Percentiles rank a stretch among this genome's conserved stretches.
These are phyloP conservation scores for Colletotrichum sp. DNA, from an alignment of 2,329 filamentous ascomycete species.

Conservation along the genomic window DNA sequence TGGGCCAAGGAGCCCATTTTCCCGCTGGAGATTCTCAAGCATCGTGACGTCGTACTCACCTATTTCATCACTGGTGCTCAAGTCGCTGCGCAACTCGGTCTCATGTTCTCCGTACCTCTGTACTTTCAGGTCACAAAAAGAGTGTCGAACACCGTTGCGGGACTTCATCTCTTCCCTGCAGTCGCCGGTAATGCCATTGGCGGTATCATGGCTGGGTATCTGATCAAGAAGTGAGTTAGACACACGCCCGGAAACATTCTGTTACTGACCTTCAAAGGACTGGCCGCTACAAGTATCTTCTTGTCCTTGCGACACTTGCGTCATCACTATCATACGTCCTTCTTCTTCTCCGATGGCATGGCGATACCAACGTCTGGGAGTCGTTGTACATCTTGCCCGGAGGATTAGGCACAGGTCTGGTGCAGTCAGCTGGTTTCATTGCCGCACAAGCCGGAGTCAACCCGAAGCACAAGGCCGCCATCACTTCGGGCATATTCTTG, in stretches of 20 bases:
- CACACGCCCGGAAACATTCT: not conserved
- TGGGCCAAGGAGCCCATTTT: constrained; percentile 62
- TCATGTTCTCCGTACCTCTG: constrained; percentile 69
- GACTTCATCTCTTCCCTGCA: constrained; percentile 68
- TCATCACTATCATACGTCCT: constrained; percentile 57
- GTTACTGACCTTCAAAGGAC: constrained; percentile 42
- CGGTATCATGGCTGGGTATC: constrained; percentile 62
- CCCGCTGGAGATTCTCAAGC: constrained; percentile 57
- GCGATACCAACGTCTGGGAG: constrained; percentile 58
- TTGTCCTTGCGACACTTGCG: constrained; percentile 54
- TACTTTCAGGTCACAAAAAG: constrained; percentile 71
- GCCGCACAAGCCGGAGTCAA: constrained; percentile 44
- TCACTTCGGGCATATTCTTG: constrained; percentile 46
- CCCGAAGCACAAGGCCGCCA: constrained; percentile 41
- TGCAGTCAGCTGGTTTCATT: constrained; percentile 46
- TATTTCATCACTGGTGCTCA: constrained; percentile 60
- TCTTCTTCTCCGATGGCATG: constrained; percentile 64
- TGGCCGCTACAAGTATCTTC: constrained; percentile 62
- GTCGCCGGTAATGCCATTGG: constrained; percentile 71
- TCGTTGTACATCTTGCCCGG: constrained; percentile 65
- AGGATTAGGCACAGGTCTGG: constrained; percentile 46
- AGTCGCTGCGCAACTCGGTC: constrained; percentile 54
- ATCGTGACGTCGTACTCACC: constrained; percentile 57
- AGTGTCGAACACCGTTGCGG: constrained; percentile 62
- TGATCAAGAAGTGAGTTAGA: constrained; percentile 51